These are phyloP conservation scores for Hysterium pulicare DNA, from an alignment of 2,329 filamentous ascomycete genomes.

Conservation along the genomic window DNA sequence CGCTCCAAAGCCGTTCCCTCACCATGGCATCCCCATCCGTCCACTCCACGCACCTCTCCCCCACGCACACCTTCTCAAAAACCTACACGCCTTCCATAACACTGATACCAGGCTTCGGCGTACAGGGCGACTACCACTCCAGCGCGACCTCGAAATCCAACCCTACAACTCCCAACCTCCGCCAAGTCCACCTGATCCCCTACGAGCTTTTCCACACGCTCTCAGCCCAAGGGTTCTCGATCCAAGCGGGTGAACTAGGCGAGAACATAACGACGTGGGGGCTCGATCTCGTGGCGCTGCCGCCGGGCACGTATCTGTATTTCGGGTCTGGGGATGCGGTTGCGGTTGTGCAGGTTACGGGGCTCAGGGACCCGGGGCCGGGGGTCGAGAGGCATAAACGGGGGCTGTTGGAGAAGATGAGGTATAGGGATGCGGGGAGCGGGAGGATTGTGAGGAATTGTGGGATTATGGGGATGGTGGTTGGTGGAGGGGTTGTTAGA, in stretches of 20 bases:
- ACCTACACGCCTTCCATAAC: slow-evolving; percentile 12
- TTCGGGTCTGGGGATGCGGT: slow-evolving; percentile 11
- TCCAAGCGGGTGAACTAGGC: slow-evolving; percentile 13
- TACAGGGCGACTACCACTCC: slow-evolving; percentile 22
- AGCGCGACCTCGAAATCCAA: slow-evolving; percentile 20
- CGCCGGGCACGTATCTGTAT: slow-evolving; percentile 11
- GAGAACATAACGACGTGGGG: slow-evolving; percentile 20
- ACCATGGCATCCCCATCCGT: slow-evolving; percentile 6
- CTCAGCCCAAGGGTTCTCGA: not conserved
- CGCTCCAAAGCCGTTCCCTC: not conserved
- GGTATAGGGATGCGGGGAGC: not conserved
- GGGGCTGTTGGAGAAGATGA: slow-evolving; percentile 10
- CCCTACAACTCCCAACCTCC: slow-evolving; percentile 21
- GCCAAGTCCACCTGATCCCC: slow-evolving; percentile 25
- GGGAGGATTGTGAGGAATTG: not conserved
- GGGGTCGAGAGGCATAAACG: slow-evolving; percentile 12
- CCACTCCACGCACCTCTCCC: slow-evolving; percentile 14
- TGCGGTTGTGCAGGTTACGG: slow-evolving; percentile 13
- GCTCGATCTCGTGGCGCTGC: slow-evolving; percentile 11
- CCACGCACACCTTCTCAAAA: slow-evolving; percentile 23
- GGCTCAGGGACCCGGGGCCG: slow-evolving; percentile 14
- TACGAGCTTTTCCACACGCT: slow-evolving; percentile 15
- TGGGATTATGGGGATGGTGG: slow-evolving; percentile 6
- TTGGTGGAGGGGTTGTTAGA: slow-evolving; percentile 1
- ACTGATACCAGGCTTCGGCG: slow-evolving; percentile 18